These are phyloP conservation scores for Ailanthus altissimus DNA, from an alignment of 345 rosid genomes.

Conservation along the genomic window DNA sequence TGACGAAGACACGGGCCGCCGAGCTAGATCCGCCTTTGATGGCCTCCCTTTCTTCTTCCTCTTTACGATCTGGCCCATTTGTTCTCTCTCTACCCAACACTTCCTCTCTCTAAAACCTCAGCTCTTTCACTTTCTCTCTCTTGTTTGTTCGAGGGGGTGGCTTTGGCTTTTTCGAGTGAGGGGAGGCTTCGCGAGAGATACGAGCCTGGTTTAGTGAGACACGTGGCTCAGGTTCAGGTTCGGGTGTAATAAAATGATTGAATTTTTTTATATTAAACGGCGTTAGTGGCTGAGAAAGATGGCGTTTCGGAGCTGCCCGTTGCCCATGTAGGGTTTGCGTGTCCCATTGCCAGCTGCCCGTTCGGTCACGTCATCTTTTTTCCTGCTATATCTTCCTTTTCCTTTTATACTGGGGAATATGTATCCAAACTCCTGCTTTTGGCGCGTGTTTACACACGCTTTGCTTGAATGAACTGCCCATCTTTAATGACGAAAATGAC, in stretches of 20 bases:
- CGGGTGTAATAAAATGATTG: conserved; percentile 43
- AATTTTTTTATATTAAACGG: conserved; percentile 28
- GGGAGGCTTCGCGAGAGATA: conserved; percentile 23
- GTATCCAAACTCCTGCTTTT: not conserved
- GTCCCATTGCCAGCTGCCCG: conserved; percentile 23
- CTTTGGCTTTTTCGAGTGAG: conserved; percentile 37
- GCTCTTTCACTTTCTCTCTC: conserved; percentile 24
- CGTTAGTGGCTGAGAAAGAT: conserved; percentile 33
- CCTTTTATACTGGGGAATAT: too few relatives aligned
- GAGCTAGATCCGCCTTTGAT: conserved; percentile 86
- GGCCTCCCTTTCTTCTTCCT: conserved; percentile 97
- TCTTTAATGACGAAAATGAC: too few relatives aligned
- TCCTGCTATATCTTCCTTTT: not conserved
- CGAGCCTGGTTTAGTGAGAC: conserved; percentile 31
- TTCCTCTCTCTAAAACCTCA: conserved; percentile 43
- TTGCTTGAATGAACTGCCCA: too few relatives aligned
- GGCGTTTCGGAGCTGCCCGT: conserved; percentile 52
- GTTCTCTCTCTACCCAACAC: conserved; percentile 29
- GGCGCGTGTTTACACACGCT: not conserved
- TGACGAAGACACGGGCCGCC: conserved; percentile 37
- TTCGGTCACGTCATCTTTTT: conserved; percentile 30
- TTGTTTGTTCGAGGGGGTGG: conserved; percentile 22
- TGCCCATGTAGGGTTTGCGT: conserved; percentile 41
- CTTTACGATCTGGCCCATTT: conserved; percentile 91
- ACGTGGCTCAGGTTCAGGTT: conserved; percentile 26